A percentile compares a stretch with the other conserved stretches of the same genome.
Conservation (phyloP, 257 asterid genomes). For the Rubia yunnanensis region DNA sequence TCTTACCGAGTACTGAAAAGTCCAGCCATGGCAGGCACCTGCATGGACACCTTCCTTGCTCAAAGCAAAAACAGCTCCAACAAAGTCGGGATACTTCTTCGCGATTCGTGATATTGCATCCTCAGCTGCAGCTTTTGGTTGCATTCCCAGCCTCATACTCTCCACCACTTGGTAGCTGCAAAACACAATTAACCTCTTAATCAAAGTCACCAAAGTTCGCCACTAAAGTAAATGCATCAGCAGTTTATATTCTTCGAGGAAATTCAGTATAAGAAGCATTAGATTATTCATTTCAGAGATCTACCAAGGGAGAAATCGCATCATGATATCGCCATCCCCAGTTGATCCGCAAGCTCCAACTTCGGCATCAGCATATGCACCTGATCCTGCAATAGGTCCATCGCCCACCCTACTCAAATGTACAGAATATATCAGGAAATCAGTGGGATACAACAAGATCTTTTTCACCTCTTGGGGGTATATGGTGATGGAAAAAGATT, state of each 20-base stretch:
- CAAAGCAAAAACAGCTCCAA: conserved; percentile 83
- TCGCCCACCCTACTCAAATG: conserved; percentile 68
- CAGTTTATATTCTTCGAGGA: neutral
- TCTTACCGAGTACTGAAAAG: conserved; percentile 80
- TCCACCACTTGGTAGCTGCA: conserved; percentile 91
- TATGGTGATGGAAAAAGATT: neutral
- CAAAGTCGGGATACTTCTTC: conserved; percentile 60
- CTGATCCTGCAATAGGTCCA: conserved; percentile 95
- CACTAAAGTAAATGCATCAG: too few species aligned
- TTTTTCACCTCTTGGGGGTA: neutral
- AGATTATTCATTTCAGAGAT: neutral
- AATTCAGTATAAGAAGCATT: neutral
- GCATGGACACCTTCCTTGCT: conserved; percentile 64
- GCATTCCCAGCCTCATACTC: conserved; percentile 95
- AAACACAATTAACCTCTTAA: conserved; percentile 7
- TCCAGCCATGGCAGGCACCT: conserved; percentile 97
- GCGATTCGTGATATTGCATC: conserved; percentile 79
- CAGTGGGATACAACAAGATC: neutral
- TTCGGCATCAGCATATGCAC: conserved; percentile 83
- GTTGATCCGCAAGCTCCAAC: conserved; percentile 98
- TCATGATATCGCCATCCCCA: conserved; percentile 98
- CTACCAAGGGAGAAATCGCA: conserved; percentile 99
- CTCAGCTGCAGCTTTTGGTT: conserved; percentile 78
- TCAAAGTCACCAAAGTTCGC: neutral
- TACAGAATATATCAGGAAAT: conserved; percentile 1